Percentiles rank a stretch among this genome's conserved stretches.
Evolutionary conservation across 495 filamentous ascomycete species (phyloP).

Genomic region (Trichoderma asperelloides): DNA sequence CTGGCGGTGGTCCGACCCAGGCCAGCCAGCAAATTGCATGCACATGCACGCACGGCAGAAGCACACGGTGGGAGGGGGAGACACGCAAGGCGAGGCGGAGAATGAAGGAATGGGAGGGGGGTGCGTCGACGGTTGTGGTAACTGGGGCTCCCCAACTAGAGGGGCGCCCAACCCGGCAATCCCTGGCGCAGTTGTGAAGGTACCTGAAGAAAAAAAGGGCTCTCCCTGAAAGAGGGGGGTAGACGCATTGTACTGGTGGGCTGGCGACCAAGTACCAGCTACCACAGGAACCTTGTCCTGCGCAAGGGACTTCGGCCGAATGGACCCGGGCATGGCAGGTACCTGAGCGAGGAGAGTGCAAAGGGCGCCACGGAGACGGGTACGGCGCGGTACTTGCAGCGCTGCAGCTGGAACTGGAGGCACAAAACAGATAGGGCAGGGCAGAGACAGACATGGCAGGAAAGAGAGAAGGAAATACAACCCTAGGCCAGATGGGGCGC

Average conservation of each 20-base stretch:
- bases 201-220: background rate
- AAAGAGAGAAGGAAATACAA: background rate
- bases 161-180: background rate
- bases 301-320: background rate
- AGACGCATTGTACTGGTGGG: background rate
- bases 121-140: background rate
- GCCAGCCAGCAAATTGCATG: slow-evolving; percentile 6
- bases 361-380: background rate
- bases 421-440: background rate
- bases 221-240: background rate
- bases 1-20: background rate
- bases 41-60: slow-evolving; percentile 6
- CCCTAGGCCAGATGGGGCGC: slow-evolving; percentile 8
- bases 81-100: background rate
- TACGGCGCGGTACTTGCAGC: background rate
- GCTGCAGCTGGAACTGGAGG: background rate
- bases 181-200: background rate
- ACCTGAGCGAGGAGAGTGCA: background rate
- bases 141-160: background rate
- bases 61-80: background rate
- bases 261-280: background rate
- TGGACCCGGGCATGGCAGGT: background rate
- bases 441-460: background rate
- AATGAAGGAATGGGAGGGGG: slow-evolving; percentile 1
- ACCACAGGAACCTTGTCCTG: background rate